Percentiles rank a stretch among this genome's conserved stretches.
Evolutionary conservation across 179 eudicot genomes (phyloP).

Genomic region (Sideroxylon spinosum): DNA sequence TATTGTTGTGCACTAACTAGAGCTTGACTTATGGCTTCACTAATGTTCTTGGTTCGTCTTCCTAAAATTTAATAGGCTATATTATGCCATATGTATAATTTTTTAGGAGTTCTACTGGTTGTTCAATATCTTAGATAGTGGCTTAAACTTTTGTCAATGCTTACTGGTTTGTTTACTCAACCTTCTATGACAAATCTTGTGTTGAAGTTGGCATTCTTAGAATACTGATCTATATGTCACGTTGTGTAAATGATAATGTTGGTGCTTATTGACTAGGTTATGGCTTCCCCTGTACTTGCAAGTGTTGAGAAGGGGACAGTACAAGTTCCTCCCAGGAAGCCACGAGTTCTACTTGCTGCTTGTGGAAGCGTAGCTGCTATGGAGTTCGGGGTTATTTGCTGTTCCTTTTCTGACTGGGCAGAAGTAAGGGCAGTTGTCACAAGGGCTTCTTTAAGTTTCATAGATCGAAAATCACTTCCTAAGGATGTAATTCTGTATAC

Average conservation of each 20-base stretch:
- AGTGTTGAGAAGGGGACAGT: constrained; percentile 27
- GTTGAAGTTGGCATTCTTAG: no score
- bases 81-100: no score
- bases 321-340: constrained; percentile 49
- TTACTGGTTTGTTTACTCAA: no score
- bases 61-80: no score
- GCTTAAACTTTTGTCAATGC: no score
- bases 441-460: constrained; percentile 68
- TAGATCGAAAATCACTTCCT: constrained; percentile 62
- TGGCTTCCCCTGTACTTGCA: constrained; percentile 36
- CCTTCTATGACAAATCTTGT: no score
- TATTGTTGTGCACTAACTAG: no score
- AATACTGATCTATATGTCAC: no score
- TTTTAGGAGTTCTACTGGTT: no score
- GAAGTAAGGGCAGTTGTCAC: constrained; percentile 87
- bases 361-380: constrained; percentile 99
- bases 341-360: constrained; percentile 84
- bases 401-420: constrained; percentile 90
- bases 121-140: no score
- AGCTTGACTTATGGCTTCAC: no score
- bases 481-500: constrained; percentile 67
- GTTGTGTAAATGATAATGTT: not conserved
- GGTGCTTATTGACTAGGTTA: constrained; percentile 17
- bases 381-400: constrained; percentile 82
- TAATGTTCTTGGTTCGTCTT: no score